Evolutionary conservation across 371 early-diverging fungal genomes (phyloP).

Genomic region (Funneliformis caledonium): DNA sequence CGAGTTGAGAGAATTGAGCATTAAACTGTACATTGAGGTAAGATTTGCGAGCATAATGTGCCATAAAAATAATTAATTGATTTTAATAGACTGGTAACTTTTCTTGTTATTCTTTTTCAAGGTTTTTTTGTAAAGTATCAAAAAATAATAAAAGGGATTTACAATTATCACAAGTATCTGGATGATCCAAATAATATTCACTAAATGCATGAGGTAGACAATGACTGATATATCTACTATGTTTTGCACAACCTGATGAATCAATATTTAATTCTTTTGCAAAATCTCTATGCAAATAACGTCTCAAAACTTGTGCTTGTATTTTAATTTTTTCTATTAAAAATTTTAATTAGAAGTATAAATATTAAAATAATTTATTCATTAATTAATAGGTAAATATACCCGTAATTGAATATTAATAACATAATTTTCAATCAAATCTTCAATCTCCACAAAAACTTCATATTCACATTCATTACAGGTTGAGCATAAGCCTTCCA

Average conservation of each 20-base stretch:
- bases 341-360: too few relatives aligned
- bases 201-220: not conserved
- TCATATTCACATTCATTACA: constrained; percentile 2
- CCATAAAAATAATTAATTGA: not conserved
- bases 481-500: not conserved
- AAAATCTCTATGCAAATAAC: not conserved
- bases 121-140: not conserved
- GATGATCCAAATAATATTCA: not conserved
- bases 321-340: too few relatives aligned
- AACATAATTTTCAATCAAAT: not conserved
- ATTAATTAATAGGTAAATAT: not conserved
- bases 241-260: not conserved
- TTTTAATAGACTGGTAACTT: too few relatives aligned
- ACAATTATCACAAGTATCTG: constrained; percentile 10
- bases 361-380: not conserved
- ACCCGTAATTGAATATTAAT: not conserved
- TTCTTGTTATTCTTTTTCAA: not conserved
- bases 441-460: not conserved
- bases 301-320: too few relatives aligned
- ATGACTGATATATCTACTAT: not conserved
- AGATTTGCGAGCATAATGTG: not conserved
- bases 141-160: not conserved
- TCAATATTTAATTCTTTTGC: not conserved
- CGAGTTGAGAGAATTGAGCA: too few relatives aligned
- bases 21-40: not conserved